Percentiles rank a stretch among this genome's conserved stretches.
These are phyloP conservation scores for Backusella circina DNA, from an alignment of 192 early-diverging fungal species.

Conservation along the genomic window DNA sequence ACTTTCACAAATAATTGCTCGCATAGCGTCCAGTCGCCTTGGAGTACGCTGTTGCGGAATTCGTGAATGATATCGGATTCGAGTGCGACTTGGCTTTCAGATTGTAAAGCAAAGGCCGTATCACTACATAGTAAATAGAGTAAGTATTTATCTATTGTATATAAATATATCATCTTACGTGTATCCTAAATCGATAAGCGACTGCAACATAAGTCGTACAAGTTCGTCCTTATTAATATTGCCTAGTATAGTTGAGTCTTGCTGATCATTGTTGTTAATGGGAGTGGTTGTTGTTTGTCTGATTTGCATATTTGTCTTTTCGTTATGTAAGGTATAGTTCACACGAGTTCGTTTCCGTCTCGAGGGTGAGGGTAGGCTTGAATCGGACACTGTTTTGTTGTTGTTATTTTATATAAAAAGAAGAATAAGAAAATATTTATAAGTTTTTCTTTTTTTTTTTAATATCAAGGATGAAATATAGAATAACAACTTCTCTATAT, in stretches of 20 bases:
- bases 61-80: conserved; percentile 66
- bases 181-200: conserved; percentile 78
- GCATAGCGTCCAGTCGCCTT: conserved; percentile 75
- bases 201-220: conserved; percentile 86
- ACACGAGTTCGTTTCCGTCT: conserved; percentile 2
- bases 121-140: conserved; percentile 43
- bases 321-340: not conserved
- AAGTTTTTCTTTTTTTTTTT: not conserved
- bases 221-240: conserved; percentile 61
- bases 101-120: conserved; percentile 64
- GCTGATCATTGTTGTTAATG: not conserved
- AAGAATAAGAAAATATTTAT: not conserved
- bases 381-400: not conserved
- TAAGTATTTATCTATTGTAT: not conserved
- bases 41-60: conserved; percentile 71
- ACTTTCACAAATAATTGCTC: conserved; percentile 55
- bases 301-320: not conserved
- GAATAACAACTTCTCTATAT: not conserved
- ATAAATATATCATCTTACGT: no score
- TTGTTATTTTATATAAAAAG: not conserved
- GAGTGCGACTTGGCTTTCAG: conserved; percentile 75
- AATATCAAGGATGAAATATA: not conserved
- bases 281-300: not conserved
- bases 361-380: not conserved
- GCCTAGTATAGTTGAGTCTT: not conserved